Conservation (phyloP, 2,329 filamentous ascomycete species). For the Dothideomycetes sp. region DNA sequence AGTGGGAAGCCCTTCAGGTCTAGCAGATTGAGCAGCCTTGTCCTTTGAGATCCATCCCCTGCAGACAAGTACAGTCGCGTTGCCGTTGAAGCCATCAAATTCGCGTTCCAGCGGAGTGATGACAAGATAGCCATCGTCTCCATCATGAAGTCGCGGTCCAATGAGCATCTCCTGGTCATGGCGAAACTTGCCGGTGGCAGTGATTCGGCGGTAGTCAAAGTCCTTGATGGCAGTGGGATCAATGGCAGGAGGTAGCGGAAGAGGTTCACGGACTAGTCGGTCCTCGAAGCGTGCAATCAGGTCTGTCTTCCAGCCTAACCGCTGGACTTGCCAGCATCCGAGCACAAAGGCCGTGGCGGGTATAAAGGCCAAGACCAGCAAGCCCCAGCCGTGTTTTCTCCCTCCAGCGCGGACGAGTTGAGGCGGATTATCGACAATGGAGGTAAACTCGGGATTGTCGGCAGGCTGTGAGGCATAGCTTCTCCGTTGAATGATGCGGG, state of each 20-base stretch:
- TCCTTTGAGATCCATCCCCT: constrained; percentile 85
- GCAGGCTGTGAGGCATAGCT: constrained; percentile 39
- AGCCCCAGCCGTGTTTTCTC: constrained; percentile 64
- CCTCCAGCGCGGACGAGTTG: constrained; percentile 61
- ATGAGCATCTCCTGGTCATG: constrained; percentile 97
- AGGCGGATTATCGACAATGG: constrained; percentile 77
- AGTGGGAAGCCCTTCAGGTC: constrained; percentile 53
- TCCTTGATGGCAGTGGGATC: constrained; percentile 73
- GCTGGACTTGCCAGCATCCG: constrained; percentile 91
- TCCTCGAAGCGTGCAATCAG: constrained; percentile 88
- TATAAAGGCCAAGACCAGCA: constrained; percentile 70
- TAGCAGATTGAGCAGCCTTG: constrained; percentile 50
- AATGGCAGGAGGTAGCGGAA: constrained; percentile 74
- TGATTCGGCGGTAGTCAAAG: constrained; percentile 84
- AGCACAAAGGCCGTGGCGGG: constrained; percentile 82
- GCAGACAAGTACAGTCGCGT: constrained; percentile 68
- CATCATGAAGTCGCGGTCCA: constrained; percentile 79
- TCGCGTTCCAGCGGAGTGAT: constrained; percentile 77
- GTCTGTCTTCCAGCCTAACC: constrained; percentile 87
- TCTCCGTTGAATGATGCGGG: constrained; percentile 17
- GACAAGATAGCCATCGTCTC: constrained; percentile 82
- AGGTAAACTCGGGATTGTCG: constrained; percentile 71
- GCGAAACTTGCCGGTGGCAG: constrained; percentile 59
- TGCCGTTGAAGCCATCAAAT: constrained; percentile 22
- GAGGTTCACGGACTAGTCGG: constrained; percentile 70